Evolutionary conservation across 1,139 yeast genomes (phyloP).

Genomic region (Magnusiomyces sp.): DNA sequence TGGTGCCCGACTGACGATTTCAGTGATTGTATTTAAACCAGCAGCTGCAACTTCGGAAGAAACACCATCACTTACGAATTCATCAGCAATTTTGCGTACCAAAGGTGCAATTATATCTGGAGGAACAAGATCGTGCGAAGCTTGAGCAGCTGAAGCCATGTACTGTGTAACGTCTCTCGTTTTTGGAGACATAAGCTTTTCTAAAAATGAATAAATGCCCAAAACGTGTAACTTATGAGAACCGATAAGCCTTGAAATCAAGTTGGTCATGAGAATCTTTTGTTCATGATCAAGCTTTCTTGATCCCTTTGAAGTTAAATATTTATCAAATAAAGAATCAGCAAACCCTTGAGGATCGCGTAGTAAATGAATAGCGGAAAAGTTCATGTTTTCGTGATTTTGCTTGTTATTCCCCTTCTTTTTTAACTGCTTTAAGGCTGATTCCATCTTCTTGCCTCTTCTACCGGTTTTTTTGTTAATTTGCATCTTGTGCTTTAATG

Average conservation of each 20-base stretch:
- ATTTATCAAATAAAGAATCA: constrained; percentile 65
- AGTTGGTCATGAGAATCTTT: constrained; percentile 77
- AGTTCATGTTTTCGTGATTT: constrained; percentile 67
- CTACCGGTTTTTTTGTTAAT: constrained; percentile 78
- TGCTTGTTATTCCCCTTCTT: constrained; percentile 40
- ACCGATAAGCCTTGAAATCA: constrained; percentile 82
- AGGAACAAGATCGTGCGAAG: constrained; percentile 93
- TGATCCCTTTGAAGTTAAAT: constrained; percentile 54
- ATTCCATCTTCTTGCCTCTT: constrained; percentile 68
- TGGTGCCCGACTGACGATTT: constrained; percentile 87
- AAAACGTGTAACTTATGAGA: constrained; percentile 86
- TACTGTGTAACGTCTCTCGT: constrained; percentile 91
- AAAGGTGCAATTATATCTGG: constrained; percentile 79
- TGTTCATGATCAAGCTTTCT: constrained; percentile 73
- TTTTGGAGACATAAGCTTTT: constrained; percentile 87
- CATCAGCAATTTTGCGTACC: constrained; percentile 89
- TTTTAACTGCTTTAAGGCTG: constrained; percentile 60
- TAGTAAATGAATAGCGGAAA: constrained; percentile 85
- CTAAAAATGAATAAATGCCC: constrained; percentile 79
- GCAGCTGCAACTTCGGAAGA: constrained; percentile 98
- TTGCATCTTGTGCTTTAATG: constrained; percentile 70
- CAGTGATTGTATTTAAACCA: constrained; percentile 90
- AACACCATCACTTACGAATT: constrained; percentile 96
- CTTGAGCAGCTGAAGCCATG: constrained; percentile 95
- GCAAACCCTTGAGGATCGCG: constrained; percentile 98